Base-by-base conservation (phyloP, 2,329 filamentous ascomycete genomes). In the Aspergillus candidus region DNA sequence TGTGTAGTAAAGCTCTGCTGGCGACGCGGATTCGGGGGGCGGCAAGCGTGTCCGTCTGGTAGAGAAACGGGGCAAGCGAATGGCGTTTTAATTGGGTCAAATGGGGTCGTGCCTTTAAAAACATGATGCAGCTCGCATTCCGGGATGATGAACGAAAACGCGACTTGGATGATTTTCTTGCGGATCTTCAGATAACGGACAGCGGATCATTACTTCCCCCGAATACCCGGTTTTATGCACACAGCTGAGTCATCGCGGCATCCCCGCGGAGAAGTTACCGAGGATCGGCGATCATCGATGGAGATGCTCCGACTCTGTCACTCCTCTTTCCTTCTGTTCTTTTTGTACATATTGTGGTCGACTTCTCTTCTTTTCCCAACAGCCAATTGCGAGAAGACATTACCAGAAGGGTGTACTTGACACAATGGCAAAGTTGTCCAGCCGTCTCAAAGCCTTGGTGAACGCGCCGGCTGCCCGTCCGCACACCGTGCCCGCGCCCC, bases 361-460 rank as follows among this genome's bases (percentile, higher is more conserved):
- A 4, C 12, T 27, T 27, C 7, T 18, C 7, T 8, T 27, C 22
- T 7, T 27, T 27, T 27, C 22, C 7, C 22, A 10, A 4, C 22
- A 27, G 22, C 10, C 7, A 6, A 18, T 27, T 27, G 6, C 6
- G 22, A 27, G 22, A 18, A 18, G 22, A 27, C 2, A 8, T 6
- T 27, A 8, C 22, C 2, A 27, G 4, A 22, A 22, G 7, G 13
- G 12, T 32, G 18, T n/a, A 29, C 10, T 22, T 10, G 10, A 35
- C 18, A 66, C 58, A 54, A 88, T 88, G 84, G 82, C 84, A 6
- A 89, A 86, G 64, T 75, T 91, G 14, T 86, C 84, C 1, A 72
- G 78, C 1, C 69, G 79, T 39, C 74, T 91, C 55, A 90, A 89
- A 68, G 75, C 80, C 37, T 78, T 90, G 51, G 83, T 90, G 68